Conservation (phyloP, 208 protist species). For the Trypanosoma vivax region DNA sequence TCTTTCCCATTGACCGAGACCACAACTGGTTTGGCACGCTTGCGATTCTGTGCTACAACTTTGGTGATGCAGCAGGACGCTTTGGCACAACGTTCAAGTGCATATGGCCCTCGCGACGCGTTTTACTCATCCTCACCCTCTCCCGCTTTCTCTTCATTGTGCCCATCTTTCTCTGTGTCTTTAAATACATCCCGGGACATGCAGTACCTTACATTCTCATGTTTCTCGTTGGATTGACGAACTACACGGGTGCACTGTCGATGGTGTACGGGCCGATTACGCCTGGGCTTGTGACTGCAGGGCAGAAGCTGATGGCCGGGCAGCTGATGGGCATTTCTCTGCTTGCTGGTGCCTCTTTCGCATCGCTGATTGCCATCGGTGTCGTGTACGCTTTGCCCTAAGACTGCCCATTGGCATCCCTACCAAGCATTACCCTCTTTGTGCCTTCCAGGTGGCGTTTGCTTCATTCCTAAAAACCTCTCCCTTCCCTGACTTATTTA, state of each 20-base stretch:
- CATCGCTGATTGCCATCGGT: conserved; percentile 53
- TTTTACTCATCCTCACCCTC: conserved; percentile 33
- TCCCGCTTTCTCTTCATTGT: conserved; percentile 57
- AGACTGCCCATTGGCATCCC: neutral
- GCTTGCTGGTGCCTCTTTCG: conserved; percentile 47
- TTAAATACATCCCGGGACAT: conserved; percentile 67
- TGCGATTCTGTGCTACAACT: conserved; percentile 80
- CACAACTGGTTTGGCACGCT: conserved; percentile 78
- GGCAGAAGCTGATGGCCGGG: conserved; percentile 72
- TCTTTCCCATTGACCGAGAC: conserved; percentile 53
- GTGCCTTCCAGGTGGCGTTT: neutral
- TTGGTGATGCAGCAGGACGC: conserved; percentile 61
- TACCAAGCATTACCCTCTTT: conserved; percentile 1
- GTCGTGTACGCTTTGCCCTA: conserved; percentile 57
- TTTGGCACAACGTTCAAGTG: conserved; percentile 37
- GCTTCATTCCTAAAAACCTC: no score
- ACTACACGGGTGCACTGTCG: conserved; percentile 57
- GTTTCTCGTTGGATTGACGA: conserved; percentile 52
- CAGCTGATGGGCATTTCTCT: conserved; percentile 76
- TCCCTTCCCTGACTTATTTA: no score
- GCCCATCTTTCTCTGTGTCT: conserved; percentile 82
- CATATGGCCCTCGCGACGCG: conserved; percentile 42
- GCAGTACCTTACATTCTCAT: conserved; percentile 51
- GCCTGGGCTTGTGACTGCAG: conserved; percentile 38
- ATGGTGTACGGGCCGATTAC: conserved; percentile 80